Percentiles rank a stretch among this genome's conserved stretches.
Evolutionary conservation across 441 rosid genomes (phyloP).

Genomic region (Jatropha multifida): DNA sequence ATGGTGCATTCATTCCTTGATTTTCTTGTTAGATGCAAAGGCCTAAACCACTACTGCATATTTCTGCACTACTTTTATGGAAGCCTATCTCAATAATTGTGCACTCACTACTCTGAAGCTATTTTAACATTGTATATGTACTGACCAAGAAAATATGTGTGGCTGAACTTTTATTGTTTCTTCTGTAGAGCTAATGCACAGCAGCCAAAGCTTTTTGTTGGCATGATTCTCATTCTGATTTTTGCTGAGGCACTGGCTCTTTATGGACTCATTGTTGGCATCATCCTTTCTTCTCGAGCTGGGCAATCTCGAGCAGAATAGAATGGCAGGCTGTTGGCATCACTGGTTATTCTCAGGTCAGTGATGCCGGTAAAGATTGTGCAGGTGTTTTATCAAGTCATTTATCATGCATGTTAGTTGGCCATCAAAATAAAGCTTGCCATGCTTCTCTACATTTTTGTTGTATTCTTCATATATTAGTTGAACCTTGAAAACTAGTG

Average conservation of each 20-base stretch:
- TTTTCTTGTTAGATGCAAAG: not conserved
- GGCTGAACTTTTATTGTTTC: slow-evolving; percentile 9
- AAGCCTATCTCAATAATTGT: not conserved
- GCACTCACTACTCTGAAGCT: not conserved
- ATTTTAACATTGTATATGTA: not conserved
- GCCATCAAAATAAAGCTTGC: slow-evolving; percentile 19
- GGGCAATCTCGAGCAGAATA: slow-evolving; percentile 84
- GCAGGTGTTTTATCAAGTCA: slow-evolving; percentile 10
- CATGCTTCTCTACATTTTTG: not conserved
- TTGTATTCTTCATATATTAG: not conserved
- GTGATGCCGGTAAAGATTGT: slow-evolving; percentile 3
- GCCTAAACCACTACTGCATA: no score
- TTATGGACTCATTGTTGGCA: slow-evolving; percentile 82
- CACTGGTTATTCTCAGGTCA: slow-evolving; percentile 13
- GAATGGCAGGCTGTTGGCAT: slow-evolving; percentile 18
- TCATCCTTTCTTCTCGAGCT: slow-evolving; percentile 82
- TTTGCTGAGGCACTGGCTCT: slow-evolving; percentile 82
- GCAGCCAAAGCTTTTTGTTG: slow-evolving; percentile 85
- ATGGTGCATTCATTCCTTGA: not conserved
- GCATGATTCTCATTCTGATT: slow-evolving; percentile 86
- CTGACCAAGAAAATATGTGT: not conserved
- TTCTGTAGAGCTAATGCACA: slow-evolving; percentile 78
- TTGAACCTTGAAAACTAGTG: slow-evolving; percentile 2
- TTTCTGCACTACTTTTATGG: not conserved
- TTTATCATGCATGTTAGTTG: slow-evolving; percentile 8